Evolutionary conservation across 345 rosid genomes (phyloP).

Genomic region (Turnera subulata): DNA sequence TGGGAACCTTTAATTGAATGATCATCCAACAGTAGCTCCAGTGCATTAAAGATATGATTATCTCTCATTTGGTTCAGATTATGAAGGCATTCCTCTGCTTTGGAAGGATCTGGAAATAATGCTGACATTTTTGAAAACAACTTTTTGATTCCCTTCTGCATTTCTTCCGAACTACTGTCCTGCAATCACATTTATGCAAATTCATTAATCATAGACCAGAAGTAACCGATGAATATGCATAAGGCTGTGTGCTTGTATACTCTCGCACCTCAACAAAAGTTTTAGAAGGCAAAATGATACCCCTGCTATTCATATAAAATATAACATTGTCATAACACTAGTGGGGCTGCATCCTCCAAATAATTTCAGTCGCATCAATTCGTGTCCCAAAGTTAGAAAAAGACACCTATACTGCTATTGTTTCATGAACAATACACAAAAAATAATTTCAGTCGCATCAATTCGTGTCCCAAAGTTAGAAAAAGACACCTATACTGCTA

Average conservation of each 20-base stretch:
- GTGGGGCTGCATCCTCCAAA: no score
- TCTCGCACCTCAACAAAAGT: not conserved
- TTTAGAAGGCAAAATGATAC: not conserved
- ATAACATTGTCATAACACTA: no score
- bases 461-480: no score
- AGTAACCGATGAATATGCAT: not conserved
- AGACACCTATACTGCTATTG: no score
- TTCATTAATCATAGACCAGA: slow-evolving; percentile 7
- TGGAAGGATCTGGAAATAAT: slow-evolving; percentile 64
- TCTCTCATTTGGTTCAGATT: slow-evolving; percentile 65
- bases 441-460: not conserved
- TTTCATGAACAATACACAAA: no score
- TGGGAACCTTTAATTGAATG: slow-evolving; percentile 34
- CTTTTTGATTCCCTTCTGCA: slow-evolving; percentile 36
- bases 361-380: not conserved
- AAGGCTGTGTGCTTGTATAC: not conserved
- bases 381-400: not conserved
- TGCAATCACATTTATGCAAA: slow-evolving; percentile 30
- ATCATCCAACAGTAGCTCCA: slow-evolving; percentile 54
- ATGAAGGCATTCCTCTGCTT: slow-evolving; percentile 68
- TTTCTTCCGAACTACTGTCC: slow-evolving; percentile 52
- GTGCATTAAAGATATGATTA: slow-evolving; percentile 42
- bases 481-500: no score
- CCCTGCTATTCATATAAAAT: not conserved
- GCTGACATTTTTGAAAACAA: slow-evolving; percentile 66